phyloP scores from a whole-genome alignment of 176 grass and related monocot species.

The Melocanna baccifera region DNA sequence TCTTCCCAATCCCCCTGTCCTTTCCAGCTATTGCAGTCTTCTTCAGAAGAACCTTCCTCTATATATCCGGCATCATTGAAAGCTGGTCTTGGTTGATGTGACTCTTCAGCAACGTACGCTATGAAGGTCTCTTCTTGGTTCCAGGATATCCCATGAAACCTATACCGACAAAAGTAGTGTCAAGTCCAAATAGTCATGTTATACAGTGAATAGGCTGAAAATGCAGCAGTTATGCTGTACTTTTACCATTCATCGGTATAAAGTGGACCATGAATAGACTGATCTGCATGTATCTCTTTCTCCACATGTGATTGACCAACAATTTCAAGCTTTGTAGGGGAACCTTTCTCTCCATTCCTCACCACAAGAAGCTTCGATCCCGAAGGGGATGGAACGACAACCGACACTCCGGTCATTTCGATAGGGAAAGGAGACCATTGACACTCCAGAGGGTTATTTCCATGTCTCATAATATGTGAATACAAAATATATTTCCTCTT shows the following conservation, averaged over 20 bases:
- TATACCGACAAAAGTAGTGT: slow-evolving; percentile 11
- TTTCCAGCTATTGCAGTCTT: slow-evolving; percentile 55
- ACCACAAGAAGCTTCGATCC: slow-evolving; percentile 63
- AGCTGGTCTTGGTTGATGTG: slow-evolving; percentile 30
- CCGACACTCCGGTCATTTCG: slow-evolving; percentile 49
- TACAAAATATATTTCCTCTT: slow-evolving; percentile 44
- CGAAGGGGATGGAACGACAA: slow-evolving; percentile 46
- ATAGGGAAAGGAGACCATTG: slow-evolving; percentile 70
- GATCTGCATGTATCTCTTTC: slow-evolving; percentile 45
- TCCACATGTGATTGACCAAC: slow-evolving; percentile 39
- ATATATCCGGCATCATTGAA: slow-evolving; percentile 44
- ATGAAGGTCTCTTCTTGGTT: slow-evolving; percentile 66
- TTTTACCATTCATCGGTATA: slow-evolving; percentile 63
- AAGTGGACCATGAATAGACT: slow-evolving; percentile 55
- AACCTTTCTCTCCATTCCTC: slow-evolving; percentile 50
- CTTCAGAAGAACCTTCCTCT: slow-evolving; percentile 36
- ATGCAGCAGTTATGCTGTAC: background rate
- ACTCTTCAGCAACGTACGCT: slow-evolving; percentile 58
- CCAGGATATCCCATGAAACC: slow-evolving; percentile 83
- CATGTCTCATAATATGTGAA: slow-evolving; percentile 44
- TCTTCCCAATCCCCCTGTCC: slow-evolving; percentile 68
- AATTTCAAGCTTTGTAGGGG: slow-evolving; percentile 57
- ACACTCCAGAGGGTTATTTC: slow-evolving; percentile 29
- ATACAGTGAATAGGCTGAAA: background rate
- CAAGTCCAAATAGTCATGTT: background rate